Evolutionary conservation across 1,284 basidiomycete species (phyloP), one percentile per base, ranked within the genome.

Genomic region (Malassezia nana): DNA sequence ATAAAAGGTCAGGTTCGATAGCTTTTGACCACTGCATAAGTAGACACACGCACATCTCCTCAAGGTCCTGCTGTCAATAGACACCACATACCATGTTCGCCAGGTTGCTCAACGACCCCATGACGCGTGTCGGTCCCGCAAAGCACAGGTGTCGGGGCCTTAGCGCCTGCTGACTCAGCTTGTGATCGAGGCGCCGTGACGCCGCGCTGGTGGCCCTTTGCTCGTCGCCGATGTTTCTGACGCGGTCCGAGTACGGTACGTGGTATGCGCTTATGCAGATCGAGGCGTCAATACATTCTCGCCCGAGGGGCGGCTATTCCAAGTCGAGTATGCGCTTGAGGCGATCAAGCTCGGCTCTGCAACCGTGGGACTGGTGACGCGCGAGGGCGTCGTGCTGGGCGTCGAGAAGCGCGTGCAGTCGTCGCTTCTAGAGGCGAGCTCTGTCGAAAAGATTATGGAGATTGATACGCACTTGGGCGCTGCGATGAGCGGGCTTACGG

Each of bases 391-490:
- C 60, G 81, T 98, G 57, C 84, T 99, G 59, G 94, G 84, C 47
- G 90, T 98, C 59, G 94, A 99, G 80, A 96, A 98, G 79, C 89
- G 94, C 75, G 89, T 95, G 48, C 91, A 95, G 77, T 96, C 91
- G 0, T 87, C 89, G 22, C 82, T 99, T 50, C 83, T 98, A 64
- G 94, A 96, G 78, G 84, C 88, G 16, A 87, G 83, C 60, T 91
- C 89, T 52, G 92, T 99, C 74, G 94, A 99, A 76, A 98, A 98
- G 80, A 98, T 99, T 75, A 96, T 98, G 91, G 92, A 98, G 79
- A 95, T 98, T 69, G 94, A 99, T 78, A 72, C 77, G 15, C 94
- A 99, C 77, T 82, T 99, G 51, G 94, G 90, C 16, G 95, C 91
- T 66, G 94, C 94, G 51, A 96, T 99, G 90, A 91, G 88, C 52